Evolutionary conservation across 1,139 yeast species (phyloP).

Genomic region (Citeromyces siamensis): DNA sequence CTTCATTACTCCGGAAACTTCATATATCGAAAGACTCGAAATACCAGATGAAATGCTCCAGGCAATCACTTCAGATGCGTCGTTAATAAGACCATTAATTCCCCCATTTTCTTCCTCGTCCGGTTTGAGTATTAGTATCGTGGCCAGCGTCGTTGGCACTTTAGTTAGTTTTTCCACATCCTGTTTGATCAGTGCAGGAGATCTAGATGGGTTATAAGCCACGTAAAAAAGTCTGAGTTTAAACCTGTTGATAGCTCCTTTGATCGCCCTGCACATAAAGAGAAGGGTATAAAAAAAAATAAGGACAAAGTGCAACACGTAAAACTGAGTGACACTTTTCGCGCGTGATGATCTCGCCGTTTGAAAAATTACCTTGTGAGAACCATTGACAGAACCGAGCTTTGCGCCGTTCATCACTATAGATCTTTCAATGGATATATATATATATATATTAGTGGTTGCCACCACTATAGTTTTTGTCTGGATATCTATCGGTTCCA

Average conservation of each 20-base stretch:
- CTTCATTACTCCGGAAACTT: slow-evolving; percentile 60
- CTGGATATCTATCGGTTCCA: too few species aligned
- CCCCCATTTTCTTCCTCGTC: slow-evolving; percentile 87
- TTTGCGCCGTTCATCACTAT: slow-evolving; percentile 1
- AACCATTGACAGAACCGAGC: not conserved
- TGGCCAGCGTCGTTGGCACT: slow-evolving; percentile 67
- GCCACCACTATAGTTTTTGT: too few species aligned
- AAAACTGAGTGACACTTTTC: slow-evolving; percentile 11
- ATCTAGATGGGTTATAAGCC: slow-evolving; percentile 67
- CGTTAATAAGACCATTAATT: slow-evolving; percentile 65
- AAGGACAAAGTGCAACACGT: slow-evolving; percentile 30
- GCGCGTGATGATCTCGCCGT: slow-evolving; percentile 2
- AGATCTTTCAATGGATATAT: too few species aligned
- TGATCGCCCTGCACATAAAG: slow-evolving; percentile 39
- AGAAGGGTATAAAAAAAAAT: slow-evolving; percentile 40
- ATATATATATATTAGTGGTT: too few species aligned
- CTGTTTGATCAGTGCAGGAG: slow-evolving; percentile 78
- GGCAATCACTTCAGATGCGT: slow-evolving; percentile 65
- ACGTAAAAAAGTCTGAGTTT: slow-evolving; percentile 48
- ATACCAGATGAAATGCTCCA: slow-evolving; percentile 90
- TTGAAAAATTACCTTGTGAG: not conserved
- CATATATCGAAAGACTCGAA: slow-evolving; percentile 61
- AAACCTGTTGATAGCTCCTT: slow-evolving; percentile 39
- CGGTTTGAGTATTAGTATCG: slow-evolving; percentile 56
- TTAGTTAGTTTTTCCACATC: slow-evolving; percentile 66